These are phyloP conservation scores for Tolypocladium tropicale DNA, from an alignment of 2,329 filamentous ascomycete genomes.

Conservation along the genomic window DNA sequence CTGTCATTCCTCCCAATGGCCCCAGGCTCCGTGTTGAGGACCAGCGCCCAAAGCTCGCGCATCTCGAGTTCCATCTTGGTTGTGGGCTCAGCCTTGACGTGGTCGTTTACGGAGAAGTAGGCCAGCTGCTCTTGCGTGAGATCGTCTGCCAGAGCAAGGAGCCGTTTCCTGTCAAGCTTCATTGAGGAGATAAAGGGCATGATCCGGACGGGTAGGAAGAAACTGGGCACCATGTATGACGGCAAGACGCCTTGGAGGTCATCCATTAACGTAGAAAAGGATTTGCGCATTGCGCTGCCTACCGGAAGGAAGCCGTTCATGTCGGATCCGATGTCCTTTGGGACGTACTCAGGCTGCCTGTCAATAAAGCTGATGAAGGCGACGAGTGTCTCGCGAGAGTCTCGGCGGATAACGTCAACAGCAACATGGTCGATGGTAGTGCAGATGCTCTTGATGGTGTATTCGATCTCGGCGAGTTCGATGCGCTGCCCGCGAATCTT, in stretches of 20 bases:
- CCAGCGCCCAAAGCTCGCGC: not conserved
- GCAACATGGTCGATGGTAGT: not conserved
- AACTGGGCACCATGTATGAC: not conserved
- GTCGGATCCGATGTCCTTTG: not conserved
- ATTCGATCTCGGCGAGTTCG: slow-evolving; percentile 12
- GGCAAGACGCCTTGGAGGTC: not conserved
- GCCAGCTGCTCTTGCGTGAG: not conserved
- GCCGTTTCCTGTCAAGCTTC: not conserved
- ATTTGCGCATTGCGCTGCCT: not conserved
- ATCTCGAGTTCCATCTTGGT: not conserved
- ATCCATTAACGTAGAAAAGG: not conserved
- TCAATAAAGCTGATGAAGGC: not conserved
- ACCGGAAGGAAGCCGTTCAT: not conserved
- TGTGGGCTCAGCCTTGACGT: not conserved
- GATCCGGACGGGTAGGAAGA: not conserved
- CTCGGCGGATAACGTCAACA: not conserved
- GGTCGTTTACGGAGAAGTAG: not conserved
- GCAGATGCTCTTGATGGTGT: not conserved
- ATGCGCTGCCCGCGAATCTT: slow-evolving; percentile 10
- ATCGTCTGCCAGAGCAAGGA: not conserved
- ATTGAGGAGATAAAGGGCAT: not conserved
- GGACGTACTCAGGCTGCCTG: not conserved
- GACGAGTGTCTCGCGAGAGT: not conserved
- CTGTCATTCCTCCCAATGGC: not conserved
- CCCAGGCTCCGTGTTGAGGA: not conserved